Conservation (phyloP, 2,329 filamentous ascomycete species). For the Arthroderma sp. region DNA sequence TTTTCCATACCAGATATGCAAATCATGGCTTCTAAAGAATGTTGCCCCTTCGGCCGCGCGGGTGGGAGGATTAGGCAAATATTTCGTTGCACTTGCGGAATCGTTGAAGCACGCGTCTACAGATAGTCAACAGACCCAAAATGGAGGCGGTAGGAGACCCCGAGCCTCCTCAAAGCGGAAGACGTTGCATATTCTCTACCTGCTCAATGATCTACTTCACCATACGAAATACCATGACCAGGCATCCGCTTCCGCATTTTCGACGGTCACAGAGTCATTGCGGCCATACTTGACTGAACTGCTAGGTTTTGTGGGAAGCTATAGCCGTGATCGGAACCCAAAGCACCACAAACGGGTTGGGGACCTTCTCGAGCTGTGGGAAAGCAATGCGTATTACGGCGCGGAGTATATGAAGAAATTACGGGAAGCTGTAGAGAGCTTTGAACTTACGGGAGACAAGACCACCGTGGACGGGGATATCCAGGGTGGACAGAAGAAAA, state of each 20-base stretch:
- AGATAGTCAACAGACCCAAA: conserved; percentile 10
- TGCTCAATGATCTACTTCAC: conserved; percentile 67
- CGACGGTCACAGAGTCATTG: conserved; percentile 44
- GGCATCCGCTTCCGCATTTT: conserved; percentile 29
- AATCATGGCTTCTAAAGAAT: conserved; percentile 68
- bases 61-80: conserved; percentile 59
- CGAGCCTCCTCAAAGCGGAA: conserved; percentile 49
- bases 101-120: conserved; percentile 36
- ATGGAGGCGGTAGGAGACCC: conserved; percentile 11
- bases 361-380: conserved; percentile 58
- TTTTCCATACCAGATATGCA: conserved; percentile 56
- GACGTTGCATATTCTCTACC: conserved; percentile 62
- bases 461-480: conserved; percentile 21
- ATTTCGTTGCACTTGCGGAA: conserved; percentile 56
- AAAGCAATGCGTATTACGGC: conserved; percentile 51
- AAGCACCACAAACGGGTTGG: conserved; percentile 56
- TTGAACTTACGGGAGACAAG: conserved; percentile 24
- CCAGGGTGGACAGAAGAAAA: conserved; percentile 35
- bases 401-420: conserved; percentile 45
- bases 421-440: conserved; percentile 44
- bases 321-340: conserved; percentile 45
- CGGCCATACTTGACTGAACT: conserved; percentile 52
- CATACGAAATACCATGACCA: conserved; percentile 47
- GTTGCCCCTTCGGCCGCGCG: conserved; percentile 56
- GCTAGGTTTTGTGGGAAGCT: conserved; percentile 44